Evolutionary conservation across 768 basidiomycete species (phyloP).

Genomic region (Leccinum fibrillosum): DNA sequence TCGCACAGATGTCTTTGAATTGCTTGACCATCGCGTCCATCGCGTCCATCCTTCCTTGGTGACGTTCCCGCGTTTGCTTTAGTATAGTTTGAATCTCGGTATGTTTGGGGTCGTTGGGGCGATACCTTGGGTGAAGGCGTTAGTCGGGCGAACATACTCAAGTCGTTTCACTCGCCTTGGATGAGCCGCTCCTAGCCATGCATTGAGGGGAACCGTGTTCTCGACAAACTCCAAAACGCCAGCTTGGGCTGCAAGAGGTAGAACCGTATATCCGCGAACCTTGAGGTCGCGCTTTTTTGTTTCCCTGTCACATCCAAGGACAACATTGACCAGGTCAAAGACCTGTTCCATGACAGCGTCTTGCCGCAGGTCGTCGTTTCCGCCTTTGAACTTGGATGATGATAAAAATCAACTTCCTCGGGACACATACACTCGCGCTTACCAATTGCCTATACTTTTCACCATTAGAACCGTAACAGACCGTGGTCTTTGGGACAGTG

Average conservation of each 20-base stretch:
- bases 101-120: slow-evolving; percentile 49
- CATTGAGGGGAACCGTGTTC: slow-evolving; percentile 63
- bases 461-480: slow-evolving; percentile 68
- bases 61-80: slow-evolving; percentile 30
- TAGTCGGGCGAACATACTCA: neutral
- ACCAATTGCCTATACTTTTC: slow-evolving; percentile 76
- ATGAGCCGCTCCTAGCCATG: slow-evolving; percentile 68
- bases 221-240: slow-evolving; percentile 91
- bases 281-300: slow-evolving; percentile 69
- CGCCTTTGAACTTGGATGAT: slow-evolving; percentile 80
- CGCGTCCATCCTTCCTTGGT: slow-evolving; percentile 27
- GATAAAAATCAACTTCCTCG: neutral
- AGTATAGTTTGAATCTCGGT: slow-evolving; percentile 32
- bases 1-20: slow-evolving; percentile 39
- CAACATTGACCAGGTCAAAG: slow-evolving; percentile 81
- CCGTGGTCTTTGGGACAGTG: slow-evolving; percentile 77
- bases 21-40: slow-evolving; percentile 29
- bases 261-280: slow-evolving; percentile 84
- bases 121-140: slow-evolving; percentile 49
- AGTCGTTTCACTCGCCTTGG: slow-evolving; percentile 38
- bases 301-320: slow-evolving; percentile 71
- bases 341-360: slow-evolving; percentile 99
- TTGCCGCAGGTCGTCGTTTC: slow-evolving; percentile 78
- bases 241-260: slow-evolving; percentile 76
- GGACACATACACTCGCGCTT: slow-evolving; percentile 23